phyloP scores from a whole-genome alignment of 106 monocot genomes.

The Platanthera guangdongensis region DNA sequence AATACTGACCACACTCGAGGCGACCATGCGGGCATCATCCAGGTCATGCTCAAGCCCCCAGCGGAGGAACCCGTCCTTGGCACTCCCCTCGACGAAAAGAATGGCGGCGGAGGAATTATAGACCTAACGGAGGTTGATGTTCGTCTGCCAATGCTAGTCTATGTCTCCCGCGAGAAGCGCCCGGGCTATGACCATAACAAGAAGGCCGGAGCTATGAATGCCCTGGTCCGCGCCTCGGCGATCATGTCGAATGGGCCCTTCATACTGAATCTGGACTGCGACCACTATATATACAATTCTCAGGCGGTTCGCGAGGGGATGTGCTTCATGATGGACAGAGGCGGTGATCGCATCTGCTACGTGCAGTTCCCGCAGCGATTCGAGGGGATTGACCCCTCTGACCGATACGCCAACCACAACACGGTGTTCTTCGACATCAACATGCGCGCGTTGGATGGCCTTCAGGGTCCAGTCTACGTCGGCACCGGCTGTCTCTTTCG shows the following conservation, averaged over 20 bases:
- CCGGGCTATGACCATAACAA: conserved; percentile 33
- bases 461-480: conserved; percentile 27
- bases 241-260: conserved; percentile 32
- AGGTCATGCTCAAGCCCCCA: conserved; percentile 38
- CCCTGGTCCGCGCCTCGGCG: conserved; percentile 32
- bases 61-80: conserved; percentile 1
- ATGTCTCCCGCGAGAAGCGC: conserved; percentile 30
- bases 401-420: conserved; percentile 59
- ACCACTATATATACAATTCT: conserved; percentile 14
- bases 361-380: conserved; percentile 62
- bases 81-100: too few relatives aligned
- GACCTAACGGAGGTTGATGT: conserved; percentile 16
- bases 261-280: conserved; percentile 17
- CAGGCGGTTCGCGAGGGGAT: conserved; percentile 13
- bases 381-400: conserved; percentile 60
- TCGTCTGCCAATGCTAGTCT: conserved; percentile 25
- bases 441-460: conserved; percentile 52
- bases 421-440: conserved; percentile 63
- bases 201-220: conserved; percentile 35
- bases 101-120: neutral
- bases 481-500: conserved; percentile 23
- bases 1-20: conserved; percentile 33
- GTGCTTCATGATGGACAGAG: conserved; percentile 61
- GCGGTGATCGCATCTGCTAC: conserved; percentile 51
- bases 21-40: conserved; percentile 53